Conservation (phyloP, 805 yeast species). For the Metschnikowia picachoensis region DNA sequence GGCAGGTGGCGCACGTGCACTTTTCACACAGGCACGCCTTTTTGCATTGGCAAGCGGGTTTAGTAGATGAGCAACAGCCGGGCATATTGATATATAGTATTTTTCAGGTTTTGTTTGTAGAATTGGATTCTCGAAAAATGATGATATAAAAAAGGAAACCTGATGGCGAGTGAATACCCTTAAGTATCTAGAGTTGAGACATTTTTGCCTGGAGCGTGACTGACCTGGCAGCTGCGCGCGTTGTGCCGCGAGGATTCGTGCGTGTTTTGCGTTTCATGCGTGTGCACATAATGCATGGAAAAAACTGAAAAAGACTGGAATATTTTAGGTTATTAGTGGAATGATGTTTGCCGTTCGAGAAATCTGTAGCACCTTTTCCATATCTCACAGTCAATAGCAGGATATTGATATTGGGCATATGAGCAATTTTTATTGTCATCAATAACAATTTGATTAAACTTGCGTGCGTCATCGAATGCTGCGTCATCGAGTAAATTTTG, state of each 20-base stretch:
- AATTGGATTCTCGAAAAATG: neutral
- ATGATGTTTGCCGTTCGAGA: too few species aligned
- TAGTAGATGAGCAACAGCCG: conserved; percentile 1
- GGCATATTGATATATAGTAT: neutral
- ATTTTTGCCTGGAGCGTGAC: conserved; percentile 1
- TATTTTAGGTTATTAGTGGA: too few species aligned
- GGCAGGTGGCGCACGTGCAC: conserved; percentile 3
- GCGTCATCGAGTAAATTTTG: too few species aligned
- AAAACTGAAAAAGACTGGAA: neutral
- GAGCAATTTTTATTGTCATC: too few species aligned
- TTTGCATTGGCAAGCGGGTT: conserved; percentile 4
- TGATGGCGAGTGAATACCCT: neutral
- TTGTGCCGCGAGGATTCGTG: conserved; percentile 1
- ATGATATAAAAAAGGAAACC: too few species aligned
- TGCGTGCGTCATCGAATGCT: too few species aligned
- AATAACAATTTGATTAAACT: too few species aligned
- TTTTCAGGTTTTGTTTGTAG: neutral
- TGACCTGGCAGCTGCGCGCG: neutral
- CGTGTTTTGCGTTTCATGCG: neutral
- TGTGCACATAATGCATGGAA: neutral
- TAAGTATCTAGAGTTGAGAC: neutral
- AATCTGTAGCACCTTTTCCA: too few species aligned
- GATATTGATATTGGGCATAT: too few species aligned
- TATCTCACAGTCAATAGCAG: too few species aligned
- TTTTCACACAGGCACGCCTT: conserved; percentile 2